A percentile compares a stretch with the other conserved stretches of the same genome.
Evolutionary conservation across 345 rosid genomes (phyloP).

Genomic region (Trapa incisa): DNA sequence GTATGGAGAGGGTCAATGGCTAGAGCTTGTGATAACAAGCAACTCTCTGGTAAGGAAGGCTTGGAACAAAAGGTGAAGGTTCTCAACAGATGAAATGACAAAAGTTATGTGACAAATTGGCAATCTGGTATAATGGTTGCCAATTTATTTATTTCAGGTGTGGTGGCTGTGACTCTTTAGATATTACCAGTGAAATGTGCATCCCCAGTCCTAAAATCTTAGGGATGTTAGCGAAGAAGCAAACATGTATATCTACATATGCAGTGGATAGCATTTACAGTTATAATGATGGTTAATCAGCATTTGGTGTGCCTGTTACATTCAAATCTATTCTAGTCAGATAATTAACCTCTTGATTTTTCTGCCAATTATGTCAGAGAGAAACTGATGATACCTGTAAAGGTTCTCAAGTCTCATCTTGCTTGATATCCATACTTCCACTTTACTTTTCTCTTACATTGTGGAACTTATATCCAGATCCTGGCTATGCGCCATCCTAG

Average conservation of each 20-base stretch:
- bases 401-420: neutral
- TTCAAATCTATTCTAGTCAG: neutral
- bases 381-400: neutral
- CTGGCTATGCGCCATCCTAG: constrained; percentile 98
- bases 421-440: neutral
- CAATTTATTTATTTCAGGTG: neutral
- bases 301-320: neutral
- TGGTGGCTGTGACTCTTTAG: neutral
- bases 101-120: neutral
- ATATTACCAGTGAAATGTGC: neutral
- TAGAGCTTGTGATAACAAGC: neutral
- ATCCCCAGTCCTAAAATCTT: neutral
- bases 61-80: neutral
- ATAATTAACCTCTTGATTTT: neutral
- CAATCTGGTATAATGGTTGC: neutral
- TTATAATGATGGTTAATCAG: too few species aligned
- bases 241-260: neutral
- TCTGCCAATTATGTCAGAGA: neutral
- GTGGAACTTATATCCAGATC: constrained; percentile 38
- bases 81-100: neutral
- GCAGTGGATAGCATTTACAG: neutral
- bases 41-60: neutral
- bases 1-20: neutral
- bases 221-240: neutral
- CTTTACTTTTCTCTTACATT: neutral